Percentiles rank a stretch among this genome's conserved stretches.
Conservation (phyloP, 148 eudicot genomes). For the Rhododendron simsii region DNA sequence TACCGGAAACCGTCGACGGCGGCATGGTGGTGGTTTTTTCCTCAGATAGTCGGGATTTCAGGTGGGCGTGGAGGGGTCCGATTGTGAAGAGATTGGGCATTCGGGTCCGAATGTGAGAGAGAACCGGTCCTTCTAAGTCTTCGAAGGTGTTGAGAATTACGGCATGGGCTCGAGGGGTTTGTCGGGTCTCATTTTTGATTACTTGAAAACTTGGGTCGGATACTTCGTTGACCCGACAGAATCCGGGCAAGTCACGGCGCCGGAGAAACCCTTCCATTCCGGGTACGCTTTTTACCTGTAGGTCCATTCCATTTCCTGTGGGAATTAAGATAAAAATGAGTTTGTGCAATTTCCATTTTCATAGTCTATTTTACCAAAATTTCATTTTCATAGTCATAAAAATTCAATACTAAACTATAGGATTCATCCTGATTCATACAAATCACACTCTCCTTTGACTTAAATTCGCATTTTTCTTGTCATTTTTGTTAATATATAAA, state of each 20-base stretch:
- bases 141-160: conserved; percentile 24
- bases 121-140: conserved; percentile 10
- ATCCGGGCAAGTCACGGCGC: conserved; percentile 15
- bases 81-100: conserved; percentile 17
- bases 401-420: too few species aligned
- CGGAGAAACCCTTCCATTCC: conserved; percentile 19
- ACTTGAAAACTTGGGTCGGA: background rate
- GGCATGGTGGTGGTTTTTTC: background rate
- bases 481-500: too few species aligned
- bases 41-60: background rate
- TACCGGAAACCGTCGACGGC: background rate
- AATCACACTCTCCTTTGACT: too few species aligned
- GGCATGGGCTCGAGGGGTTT: background rate
- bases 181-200: background rate
- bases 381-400: too few species aligned
- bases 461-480: too few species aligned
- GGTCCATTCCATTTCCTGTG: conserved; percentile 15
- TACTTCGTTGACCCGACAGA: background rate
- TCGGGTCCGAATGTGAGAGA: conserved; percentile 2
- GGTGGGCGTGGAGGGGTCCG: background rate
- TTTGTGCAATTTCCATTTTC: background rate
- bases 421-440: too few species aligned
- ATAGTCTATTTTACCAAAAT: too few species aligned
- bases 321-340: background rate
- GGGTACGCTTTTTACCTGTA: background rate